A percentile compares a stretch with the other conserved stretches of the same genome.
These are phyloP conservation scores for Chlamydomonas urium DNA, from an alignment of 139 green algal genomes.

Conservation along the genomic window DNA sequence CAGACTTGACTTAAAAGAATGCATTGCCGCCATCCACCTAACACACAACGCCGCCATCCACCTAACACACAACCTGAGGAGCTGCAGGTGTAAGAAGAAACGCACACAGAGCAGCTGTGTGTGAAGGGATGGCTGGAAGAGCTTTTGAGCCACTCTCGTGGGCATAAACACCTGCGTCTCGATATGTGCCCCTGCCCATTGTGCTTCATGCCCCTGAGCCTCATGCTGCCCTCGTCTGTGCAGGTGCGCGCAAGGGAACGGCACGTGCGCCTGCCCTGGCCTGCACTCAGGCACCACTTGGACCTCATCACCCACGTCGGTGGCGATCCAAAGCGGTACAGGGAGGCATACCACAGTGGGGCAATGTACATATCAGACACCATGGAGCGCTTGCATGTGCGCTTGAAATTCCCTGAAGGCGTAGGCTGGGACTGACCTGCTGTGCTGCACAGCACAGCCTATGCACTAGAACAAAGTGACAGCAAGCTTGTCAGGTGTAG, in stretches of 20 bases:
- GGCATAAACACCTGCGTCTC: background rate
- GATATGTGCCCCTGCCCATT: background rate
- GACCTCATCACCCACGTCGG: background rate
- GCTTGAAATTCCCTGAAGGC: too few relatives aligned
- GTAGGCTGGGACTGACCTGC: too few relatives aligned
- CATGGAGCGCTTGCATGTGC: too few relatives aligned
- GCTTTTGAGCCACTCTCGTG: background rate
- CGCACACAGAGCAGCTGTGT: background rate
- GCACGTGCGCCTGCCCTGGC: slow-evolving; percentile 9
- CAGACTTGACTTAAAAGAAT: too few relatives aligned
- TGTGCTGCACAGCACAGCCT: too few relatives aligned
- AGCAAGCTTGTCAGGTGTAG: too few relatives aligned
- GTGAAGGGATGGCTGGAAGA: background rate
- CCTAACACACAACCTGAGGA: background rate
- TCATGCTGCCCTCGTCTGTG: background rate
- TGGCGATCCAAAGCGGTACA: background rate
- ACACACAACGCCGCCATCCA: background rate
- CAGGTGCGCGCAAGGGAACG: background rate
- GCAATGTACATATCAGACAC: background rate
- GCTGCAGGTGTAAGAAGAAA: background rate
- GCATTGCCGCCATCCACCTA: background rate
- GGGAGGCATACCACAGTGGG: background rate
- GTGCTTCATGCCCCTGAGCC: background rate
- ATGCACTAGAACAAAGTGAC: too few relatives aligned
- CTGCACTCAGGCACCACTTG: slow-evolving; percentile 12